phyloP scores from a whole-genome alignment of 192 early-diverging fungal genomes.

The Coemansia sp. region DNA sequence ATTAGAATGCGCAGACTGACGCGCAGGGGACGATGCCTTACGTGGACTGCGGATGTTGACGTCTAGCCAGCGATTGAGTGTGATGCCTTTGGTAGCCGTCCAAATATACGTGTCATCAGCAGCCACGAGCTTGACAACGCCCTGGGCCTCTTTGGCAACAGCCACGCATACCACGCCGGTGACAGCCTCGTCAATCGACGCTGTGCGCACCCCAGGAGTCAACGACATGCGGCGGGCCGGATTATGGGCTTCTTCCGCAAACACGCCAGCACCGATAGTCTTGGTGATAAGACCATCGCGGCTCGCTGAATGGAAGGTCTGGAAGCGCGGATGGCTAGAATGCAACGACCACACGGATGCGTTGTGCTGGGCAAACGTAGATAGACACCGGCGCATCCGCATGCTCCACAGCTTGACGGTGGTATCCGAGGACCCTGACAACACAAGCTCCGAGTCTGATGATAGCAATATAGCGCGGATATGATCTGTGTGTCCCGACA shows the following conservation, averaged over 20 bases:
- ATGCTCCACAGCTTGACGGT: conserved; percentile 98
- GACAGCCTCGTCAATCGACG: conserved; percentile 16
- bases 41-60: conserved; percentile 18
- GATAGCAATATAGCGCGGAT: conserved; percentile 84
- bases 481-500: conserved; percentile 95
- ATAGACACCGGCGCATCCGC: conserved; percentile 78
- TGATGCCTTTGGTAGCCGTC: conserved; percentile 85
- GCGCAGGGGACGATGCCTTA: background rate
- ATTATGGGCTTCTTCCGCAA: conserved; percentile 11
- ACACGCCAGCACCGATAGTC: conserved; percentile 57
- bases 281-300: conserved; percentile 91
- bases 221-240: conserved; percentile 14
- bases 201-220: conserved; percentile 5
- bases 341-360: conserved; percentile 90
- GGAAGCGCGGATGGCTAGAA: conserved; percentile 79
- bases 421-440: conserved; percentile 91
- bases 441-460: conserved; percentile 79
- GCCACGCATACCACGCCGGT: conserved; percentile 72
- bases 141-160: conserved; percentile 78
- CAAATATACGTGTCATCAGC: conserved; percentile 83
- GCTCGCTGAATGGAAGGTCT: conserved; percentile 89
- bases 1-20: background rate
- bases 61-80: conserved; percentile 76
- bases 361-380: conserved; percentile 82
- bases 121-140: conserved; percentile 82